phyloP scores from a whole-genome alignment of 192 early-diverging fungal species.

The Jimgerdemannia flammicorona region DNA sequence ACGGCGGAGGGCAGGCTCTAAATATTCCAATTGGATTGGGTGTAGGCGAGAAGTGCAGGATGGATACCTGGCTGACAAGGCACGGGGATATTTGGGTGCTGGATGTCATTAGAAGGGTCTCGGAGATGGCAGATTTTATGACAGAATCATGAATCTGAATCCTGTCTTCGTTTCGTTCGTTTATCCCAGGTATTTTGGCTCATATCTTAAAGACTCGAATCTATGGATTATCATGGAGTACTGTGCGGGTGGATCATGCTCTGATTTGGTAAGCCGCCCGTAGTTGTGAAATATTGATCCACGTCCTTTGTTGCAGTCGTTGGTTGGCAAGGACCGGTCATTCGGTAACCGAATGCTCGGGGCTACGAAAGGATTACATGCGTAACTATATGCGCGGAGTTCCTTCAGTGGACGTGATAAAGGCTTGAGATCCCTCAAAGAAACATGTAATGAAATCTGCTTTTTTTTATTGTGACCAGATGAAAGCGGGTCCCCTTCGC shows the following conservation, averaged over 20 bases:
- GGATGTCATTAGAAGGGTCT: too few species aligned
- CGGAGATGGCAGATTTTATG: not conserved
- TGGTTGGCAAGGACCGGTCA: too few species aligned
- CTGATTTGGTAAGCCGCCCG: slow-evolving; percentile 64
- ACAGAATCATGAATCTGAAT: too few species aligned
- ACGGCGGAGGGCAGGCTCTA: too few species aligned
- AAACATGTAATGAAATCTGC: too few species aligned
- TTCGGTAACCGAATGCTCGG: not conserved
- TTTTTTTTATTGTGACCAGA: slow-evolving; percentile 38
- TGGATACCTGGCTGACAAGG: not conserved
- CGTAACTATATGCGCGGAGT: too few species aligned
- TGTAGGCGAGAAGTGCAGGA: too few species aligned
- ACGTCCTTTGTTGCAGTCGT: too few species aligned
- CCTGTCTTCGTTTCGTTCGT: slow-evolving; percentile 1
- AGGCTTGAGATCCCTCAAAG: too few species aligned
- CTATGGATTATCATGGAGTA: slow-evolving; percentile 99
- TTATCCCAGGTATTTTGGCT: slow-evolving; percentile 74
- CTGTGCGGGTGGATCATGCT: slow-evolving; percentile 91
- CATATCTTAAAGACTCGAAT: slow-evolving; percentile 82
- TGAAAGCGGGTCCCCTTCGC: slow-evolving; percentile 79
- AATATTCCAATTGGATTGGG: too few species aligned
- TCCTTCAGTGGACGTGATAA: too few species aligned
- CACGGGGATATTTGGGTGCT: not conserved
- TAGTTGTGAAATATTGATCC: too few species aligned
- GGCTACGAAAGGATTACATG: not conserved